Evolutionary conservation across 2,329 filamentous ascomycete species (phyloP).

Genomic region (Claviceps maximensis): DNA sequence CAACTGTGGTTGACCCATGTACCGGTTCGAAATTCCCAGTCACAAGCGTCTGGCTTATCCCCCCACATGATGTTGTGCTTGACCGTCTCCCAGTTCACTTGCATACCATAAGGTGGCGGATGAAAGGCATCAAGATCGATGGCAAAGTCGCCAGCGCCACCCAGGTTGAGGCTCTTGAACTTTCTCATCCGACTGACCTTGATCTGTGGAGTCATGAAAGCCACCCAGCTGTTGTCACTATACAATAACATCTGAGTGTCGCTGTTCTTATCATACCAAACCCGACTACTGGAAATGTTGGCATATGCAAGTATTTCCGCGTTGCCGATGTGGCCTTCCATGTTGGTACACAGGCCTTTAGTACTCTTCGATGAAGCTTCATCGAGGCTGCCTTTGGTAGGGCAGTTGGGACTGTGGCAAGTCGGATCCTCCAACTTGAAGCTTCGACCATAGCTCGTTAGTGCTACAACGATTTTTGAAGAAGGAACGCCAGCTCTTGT

Average conservation of each 20-base stretch:
- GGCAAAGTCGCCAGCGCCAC: constrained; percentile 3
- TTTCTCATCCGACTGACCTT: neutral
- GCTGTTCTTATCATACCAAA: neutral
- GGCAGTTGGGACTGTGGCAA: constrained; percentile 12
- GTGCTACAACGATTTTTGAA: constrained; percentile 15
- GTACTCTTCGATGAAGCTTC: constrained; percentile 8
- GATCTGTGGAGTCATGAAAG: neutral
- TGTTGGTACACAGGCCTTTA: constrained; percentile 13
- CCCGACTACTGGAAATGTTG: neutral
- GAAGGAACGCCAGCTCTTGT: constrained; percentile 15
- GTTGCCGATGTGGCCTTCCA: constrained; percentile 14
- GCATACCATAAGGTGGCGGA: neutral
- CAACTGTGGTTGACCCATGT: neutral
- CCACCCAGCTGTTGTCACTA: neutral
- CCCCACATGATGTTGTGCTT: neutral
- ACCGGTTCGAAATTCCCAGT: neutral
- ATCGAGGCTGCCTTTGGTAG: constrained; percentile 8
- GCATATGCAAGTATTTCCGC: constrained; percentile 12
- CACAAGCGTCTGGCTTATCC: neutral
- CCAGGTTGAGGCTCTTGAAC: constrained; percentile 1
- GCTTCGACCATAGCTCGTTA: constrained; percentile 15
- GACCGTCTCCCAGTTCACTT: neutral
- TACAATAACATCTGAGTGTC: neutral
- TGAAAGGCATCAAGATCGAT: constrained; percentile 4
- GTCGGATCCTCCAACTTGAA: constrained; percentile 15